phyloP scores from a whole-genome alignment of 441 rosid genomes.

The Erodium texanum region DNA sequence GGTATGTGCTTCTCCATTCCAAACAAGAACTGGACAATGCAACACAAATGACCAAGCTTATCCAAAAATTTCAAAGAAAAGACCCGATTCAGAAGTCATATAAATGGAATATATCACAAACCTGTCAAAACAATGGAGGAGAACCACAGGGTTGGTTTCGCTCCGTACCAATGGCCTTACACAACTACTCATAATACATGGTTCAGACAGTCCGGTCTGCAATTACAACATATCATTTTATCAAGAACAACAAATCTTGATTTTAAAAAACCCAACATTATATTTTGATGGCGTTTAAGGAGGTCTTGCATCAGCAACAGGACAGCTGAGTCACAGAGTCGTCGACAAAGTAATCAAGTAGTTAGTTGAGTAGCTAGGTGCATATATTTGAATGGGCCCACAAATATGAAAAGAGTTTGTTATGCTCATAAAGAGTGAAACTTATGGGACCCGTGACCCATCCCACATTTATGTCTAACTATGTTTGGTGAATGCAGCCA shows the following conservation, averaged over 20 bases:
- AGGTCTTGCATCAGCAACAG: too few species aligned
- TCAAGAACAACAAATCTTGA: neutral
- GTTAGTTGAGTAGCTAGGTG: neutral
- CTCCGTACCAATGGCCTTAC: slow-evolving; percentile 37
- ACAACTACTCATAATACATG: slow-evolving; percentile 53
- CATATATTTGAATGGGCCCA: neutral
- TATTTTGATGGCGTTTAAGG: too few species aligned
- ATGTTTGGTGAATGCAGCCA: too few species aligned
- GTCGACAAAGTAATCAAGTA: neutral
- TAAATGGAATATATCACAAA: slow-evolving; percentile 6
- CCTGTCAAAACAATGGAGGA: slow-evolving; percentile 77
- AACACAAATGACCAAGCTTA: slow-evolving; percentile 12
- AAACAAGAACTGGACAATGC: slow-evolving; percentile 66
- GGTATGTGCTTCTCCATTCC: slow-evolving; percentile 80
- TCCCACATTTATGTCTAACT: too few species aligned
- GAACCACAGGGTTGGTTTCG: slow-evolving; percentile 41
- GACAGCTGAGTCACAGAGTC: too few species aligned
- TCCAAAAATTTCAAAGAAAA: neutral
- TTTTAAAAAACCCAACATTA: too few species aligned
- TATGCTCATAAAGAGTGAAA: neutral
- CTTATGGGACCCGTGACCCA: neutral
- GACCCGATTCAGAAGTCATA: neutral
- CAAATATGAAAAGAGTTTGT: too few species aligned
- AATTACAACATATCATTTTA: slow-evolving; percentile 7
- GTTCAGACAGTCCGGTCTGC: slow-evolving; percentile 34